Base-by-base conservation (phyloP, 2,329 filamentous ascomycete genomes). In the Colletotrichum zoysiae region DNA sequence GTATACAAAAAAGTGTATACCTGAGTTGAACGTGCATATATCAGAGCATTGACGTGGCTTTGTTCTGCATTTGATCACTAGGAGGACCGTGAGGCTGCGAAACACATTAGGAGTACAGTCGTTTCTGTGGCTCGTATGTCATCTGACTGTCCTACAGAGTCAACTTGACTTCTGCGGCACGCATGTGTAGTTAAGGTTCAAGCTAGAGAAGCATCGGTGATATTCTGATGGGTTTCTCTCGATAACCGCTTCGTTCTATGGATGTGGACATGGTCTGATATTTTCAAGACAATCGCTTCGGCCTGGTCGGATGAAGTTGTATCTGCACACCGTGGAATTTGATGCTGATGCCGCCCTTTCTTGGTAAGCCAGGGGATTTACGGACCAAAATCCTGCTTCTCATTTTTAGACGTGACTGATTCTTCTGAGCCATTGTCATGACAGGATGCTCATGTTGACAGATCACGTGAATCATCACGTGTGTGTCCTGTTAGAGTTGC, bases 151-250 rank as follows among this genome's bases (percentile, higher is more conserved):
- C 6, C 20, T 20, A 44, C 11, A 20, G 16, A 18, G 2, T 18
- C 16, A 44, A 18, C 1, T 9, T 8, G 8, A 4, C 9, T 8
- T n/a, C 18, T 46, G 7, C 1, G 7, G 4, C 6, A n/a, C 44
- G 6, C 18, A n/a, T n/a, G 6, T 9, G 9, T 8, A n/a, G 2
- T 46, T 0, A 20, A 9, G 3, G 2, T 9, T n/a, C 2, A 8
- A n/a, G 6, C 9, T 9, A 1, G 9, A n/a, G 18, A 2, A n/a
- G n/a, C 2, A n/a, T 3, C 20, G 9, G 44, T 46, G 18, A 11
- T 8, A 6, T 9, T 9, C 9, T 9, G 18, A 7, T 46, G 2
- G 0, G 8, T 46, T 8, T n/a, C 20, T n/a, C 7, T 20, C 4
- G 16, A 44, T 46, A 20, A 20, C 18, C 20, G 44, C 8, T n/a